A percentile compares a stretch with the other conserved stretches of the same genome.
Evolutionary conservation across 257 asterid species (phyloP).

Genomic region (Apocynum venetum): DNA sequence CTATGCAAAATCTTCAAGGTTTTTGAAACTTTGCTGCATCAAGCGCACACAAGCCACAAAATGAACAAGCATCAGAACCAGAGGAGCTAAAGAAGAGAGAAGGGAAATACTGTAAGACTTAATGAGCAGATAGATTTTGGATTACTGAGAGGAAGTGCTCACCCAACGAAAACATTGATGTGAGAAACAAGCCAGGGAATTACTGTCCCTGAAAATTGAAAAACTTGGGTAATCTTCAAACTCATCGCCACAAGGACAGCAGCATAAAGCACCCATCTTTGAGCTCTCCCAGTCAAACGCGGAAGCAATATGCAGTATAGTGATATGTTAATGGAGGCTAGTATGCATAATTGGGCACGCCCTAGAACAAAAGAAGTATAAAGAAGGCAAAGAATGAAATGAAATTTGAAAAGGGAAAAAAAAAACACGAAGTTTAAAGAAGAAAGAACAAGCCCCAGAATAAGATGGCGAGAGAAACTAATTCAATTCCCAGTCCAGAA

Average conservation of each 20-base stretch:
- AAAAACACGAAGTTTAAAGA: background rate
- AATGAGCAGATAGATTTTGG: background rate
- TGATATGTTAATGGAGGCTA: background rate
- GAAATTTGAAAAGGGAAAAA: background rate
- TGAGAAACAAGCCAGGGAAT: constrained; percentile 5
- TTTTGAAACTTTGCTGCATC: background rate
- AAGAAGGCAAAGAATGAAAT: background rate
- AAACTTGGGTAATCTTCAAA: constrained; percentile 14
- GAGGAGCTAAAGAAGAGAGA: background rate
- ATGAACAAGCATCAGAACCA: background rate
- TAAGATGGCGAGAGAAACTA: background rate
- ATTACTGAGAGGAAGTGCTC: background rate
- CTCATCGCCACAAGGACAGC: constrained; percentile 14
- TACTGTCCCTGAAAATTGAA: constrained; percentile 8
- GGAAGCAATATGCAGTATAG: background rate
- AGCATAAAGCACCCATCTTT: constrained; percentile 25
- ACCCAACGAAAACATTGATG: constrained; percentile 18
- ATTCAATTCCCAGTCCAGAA: background rate
- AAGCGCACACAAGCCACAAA: background rate
- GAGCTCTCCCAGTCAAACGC: background rate
- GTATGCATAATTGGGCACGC: background rate
- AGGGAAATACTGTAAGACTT: background rate
- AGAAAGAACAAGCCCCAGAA: background rate
- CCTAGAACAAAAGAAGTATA: background rate
- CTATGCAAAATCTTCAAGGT: background rate